A percentile compares a stretch with the other conserved stretches of the same genome.
Evolutionary conservation across 352 stramenopile species (phyloP).

Genomic region (Thraustochytrium striatum): DNA sequence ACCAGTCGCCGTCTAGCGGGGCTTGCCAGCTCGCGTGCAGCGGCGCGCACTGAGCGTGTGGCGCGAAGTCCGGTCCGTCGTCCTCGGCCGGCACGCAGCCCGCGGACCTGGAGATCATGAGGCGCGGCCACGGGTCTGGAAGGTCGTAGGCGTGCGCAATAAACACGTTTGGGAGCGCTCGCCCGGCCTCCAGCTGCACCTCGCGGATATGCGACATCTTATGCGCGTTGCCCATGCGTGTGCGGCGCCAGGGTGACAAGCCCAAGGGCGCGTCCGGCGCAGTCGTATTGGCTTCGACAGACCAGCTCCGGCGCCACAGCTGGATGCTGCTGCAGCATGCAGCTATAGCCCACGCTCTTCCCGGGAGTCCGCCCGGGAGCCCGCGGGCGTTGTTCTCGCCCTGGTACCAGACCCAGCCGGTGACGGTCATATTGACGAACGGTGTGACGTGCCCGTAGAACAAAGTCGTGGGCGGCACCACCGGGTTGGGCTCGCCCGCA

Average conservation of each 20-base stretch:
- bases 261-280: not conserved
- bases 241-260: no score
- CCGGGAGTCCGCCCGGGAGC: no score
- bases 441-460: constrained; percentile 51
- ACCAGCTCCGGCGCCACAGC: constrained; percentile 17
- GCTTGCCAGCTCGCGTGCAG: not conserved
- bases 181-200: not conserved
- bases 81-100: not conserved
- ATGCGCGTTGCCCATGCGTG: not conserved
- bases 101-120: not conserved
- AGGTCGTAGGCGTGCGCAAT: constrained; percentile 25
- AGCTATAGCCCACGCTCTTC: no score
- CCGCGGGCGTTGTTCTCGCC: constrained; percentile 49
- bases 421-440: constrained; percentile 49
- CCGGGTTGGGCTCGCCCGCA: not conserved
- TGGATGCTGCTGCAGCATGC: constrained; percentile 22
- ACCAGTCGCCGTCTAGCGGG: not conserved
- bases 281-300: not conserved
- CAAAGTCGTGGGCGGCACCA: not conserved
- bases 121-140: not conserved
- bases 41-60: not conserved
- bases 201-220: not conserved
- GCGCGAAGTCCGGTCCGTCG: not conserved
- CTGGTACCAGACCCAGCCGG: constrained; percentile 52
- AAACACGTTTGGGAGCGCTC: not conserved